A percentile compares a stretch with the other conserved stretches of the same genome.
Evolutionary conservation across 176 grass and related monocot species (phyloP).

Genomic region (Paspalum vaginatum): DNA sequence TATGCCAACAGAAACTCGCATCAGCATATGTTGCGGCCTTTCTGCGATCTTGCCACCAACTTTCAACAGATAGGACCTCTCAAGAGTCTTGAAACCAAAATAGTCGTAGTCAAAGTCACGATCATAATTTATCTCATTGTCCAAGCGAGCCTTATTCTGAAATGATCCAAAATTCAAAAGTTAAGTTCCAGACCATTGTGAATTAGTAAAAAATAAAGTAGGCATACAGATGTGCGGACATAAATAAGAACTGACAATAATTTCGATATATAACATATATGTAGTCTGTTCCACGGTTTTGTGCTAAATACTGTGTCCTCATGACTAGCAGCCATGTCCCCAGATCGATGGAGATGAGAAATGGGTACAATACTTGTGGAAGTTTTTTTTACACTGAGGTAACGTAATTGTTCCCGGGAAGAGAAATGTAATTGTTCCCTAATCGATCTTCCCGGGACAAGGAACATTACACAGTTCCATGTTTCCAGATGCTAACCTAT

Average conservation of each 20-base stretch:
- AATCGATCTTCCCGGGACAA: no score
- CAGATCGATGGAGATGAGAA: no score
- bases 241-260: not conserved
- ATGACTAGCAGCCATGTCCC: no score
- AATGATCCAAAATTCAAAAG: conserved; percentile 18
- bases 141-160: conserved; percentile 77
- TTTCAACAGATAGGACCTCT: conserved; percentile 95
- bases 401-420: no score
- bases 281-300: not conserved
- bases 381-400: no score
- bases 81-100: conserved; percentile 95
- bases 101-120: conserved; percentile 94
- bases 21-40: conserved; percentile 93
- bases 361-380: no score
- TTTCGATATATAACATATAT: not conserved
- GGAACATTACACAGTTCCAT: no score
- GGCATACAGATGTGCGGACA: not conserved
- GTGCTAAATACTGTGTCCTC: not conserved
- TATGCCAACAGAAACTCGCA: conserved; percentile 95
- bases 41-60: conserved; percentile 59
- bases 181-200: not conserved
- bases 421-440: no score
- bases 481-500: not conserved
- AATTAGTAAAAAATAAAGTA: not conserved
- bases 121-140: conserved; percentile 92